Evolutionary conservation across 2,329 filamentous ascomycete species (phyloP).

Genomic region (Talaromyces sp.): DNA sequence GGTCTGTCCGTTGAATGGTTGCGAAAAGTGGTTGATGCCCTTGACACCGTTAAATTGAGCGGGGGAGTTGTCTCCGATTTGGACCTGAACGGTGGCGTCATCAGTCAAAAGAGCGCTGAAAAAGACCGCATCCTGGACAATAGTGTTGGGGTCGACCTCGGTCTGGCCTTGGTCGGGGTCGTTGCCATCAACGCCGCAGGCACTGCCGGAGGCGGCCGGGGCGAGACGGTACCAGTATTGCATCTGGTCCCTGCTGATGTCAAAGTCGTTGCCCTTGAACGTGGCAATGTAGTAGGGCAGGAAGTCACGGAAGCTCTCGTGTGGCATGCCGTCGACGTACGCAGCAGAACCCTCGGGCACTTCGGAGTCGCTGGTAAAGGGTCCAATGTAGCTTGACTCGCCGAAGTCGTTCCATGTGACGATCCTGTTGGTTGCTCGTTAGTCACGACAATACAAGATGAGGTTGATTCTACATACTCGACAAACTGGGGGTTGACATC

Average conservation of each 20-base stretch:
- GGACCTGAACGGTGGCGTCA: slow-evolving; percentile 22
- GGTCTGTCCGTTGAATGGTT: slow-evolving; percentile 25
- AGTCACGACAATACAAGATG: neutral
- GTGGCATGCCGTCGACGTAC: slow-evolving; percentile 24
- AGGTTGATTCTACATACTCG: slow-evolving; percentile 21
- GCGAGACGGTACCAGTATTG: slow-evolving; percentile 31
- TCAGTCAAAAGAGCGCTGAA: slow-evolving; percentile 21
- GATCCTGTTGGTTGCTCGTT: slow-evolving; percentile 31
- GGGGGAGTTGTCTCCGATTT: slow-evolving; percentile 21
- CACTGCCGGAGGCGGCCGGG: slow-evolving; percentile 20
- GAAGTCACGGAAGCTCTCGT: slow-evolving; percentile 25
- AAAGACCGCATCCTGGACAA: slow-evolving; percentile 28
- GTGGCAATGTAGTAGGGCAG: slow-evolving; percentile 31
- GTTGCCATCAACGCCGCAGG: slow-evolving; percentile 28
- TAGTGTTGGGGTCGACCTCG: slow-evolving; percentile 16
- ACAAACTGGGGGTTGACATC: slow-evolving; percentile 47
- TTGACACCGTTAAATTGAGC: slow-evolving; percentile 15
- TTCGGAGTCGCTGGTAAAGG: slow-evolving; percentile 38
- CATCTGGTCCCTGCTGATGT: slow-evolving; percentile 16
- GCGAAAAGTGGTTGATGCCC: slow-evolving; percentile 27
- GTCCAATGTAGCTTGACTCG: slow-evolving; percentile 54
- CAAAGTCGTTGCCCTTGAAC: slow-evolving; percentile 17
- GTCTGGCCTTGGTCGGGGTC: slow-evolving; percentile 24
- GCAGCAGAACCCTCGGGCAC: slow-evolving; percentile 41
- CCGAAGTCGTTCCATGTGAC: slow-evolving; percentile 59